A percentile compares a stretch with the other conserved stretches of the same genome.
Conservation (phyloP, 164 flowering plant species). For the Litsea cubeba region DNA sequence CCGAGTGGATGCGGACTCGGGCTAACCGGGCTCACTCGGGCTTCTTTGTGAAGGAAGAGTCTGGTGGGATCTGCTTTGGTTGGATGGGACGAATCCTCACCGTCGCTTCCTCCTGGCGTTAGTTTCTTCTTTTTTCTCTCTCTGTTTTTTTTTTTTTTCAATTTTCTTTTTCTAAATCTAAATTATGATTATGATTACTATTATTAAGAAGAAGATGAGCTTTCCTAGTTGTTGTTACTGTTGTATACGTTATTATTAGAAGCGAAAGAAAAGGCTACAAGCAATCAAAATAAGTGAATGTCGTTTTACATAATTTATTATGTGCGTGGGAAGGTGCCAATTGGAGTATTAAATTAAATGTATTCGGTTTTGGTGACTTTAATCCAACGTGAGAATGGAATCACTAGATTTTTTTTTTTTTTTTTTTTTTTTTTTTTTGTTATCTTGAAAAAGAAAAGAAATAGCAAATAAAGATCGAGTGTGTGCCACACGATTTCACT, state of each 20-base stretch:
- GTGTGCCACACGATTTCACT: no score
- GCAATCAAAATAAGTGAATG: slow-evolving; percentile 5
- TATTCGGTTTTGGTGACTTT: neutral
- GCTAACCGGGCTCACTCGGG: slow-evolving; percentile 48
- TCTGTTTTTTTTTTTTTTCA: neutral
- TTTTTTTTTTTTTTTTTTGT: no score
- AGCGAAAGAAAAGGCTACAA: neutral
- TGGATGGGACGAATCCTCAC: slow-evolving; percentile 82
- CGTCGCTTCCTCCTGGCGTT: slow-evolving; percentile 90
- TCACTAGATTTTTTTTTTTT: neutral
- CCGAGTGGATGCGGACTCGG: slow-evolving; percentile 37
- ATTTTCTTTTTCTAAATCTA: neutral
- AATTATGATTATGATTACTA: neutral
- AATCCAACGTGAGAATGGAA: neutral
- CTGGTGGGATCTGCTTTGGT: slow-evolving; percentile 69
- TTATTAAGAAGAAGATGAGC: neutral
- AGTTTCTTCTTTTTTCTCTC: neutral
- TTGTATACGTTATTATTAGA: neutral
- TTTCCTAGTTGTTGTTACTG: neutral
- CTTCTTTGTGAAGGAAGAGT: slow-evolving; percentile 56
- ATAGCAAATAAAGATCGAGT: neutral
- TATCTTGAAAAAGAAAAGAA: no score
- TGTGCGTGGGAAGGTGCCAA: neutral
- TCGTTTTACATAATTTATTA: neutral
- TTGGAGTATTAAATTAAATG: neutral